Percentiles rank a stretch among this genome's conserved stretches.
Evolutionary conservation across 2,329 filamentous ascomycete genomes (phyloP).

Genomic region (Trichoderma cornu-damae): DNA sequence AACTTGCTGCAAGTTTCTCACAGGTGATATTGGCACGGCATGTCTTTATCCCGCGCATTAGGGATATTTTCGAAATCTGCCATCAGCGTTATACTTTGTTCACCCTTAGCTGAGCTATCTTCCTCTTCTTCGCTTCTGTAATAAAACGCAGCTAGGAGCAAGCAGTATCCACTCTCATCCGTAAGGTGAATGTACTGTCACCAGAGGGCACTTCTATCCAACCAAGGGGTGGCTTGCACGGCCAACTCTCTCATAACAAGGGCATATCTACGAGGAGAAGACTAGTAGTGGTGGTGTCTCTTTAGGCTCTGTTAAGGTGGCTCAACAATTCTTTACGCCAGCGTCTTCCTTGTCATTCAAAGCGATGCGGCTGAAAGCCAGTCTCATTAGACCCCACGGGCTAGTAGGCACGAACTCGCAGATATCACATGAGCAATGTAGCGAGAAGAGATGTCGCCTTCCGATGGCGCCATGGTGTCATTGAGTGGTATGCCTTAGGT

Average conservation of each 20-base stretch:
- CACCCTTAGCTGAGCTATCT: too few relatives aligned
- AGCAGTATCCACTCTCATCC: too few relatives aligned
- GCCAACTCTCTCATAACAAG: neutral
- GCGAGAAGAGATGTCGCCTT: constrained; percentile 8
- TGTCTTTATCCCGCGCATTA: too few relatives aligned
- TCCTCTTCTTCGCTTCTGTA: too few relatives aligned
- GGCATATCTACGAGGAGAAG: neutral
- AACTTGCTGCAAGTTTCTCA: too few relatives aligned
- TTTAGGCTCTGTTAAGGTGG: neutral
- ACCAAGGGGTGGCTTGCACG: neutral
- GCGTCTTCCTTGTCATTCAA: neutral
- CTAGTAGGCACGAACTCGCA: neutral
- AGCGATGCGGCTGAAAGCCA: neutral
- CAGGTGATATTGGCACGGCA: too few relatives aligned
- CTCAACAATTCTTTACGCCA: neutral
- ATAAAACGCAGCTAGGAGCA: too few relatives aligned
- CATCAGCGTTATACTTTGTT: too few relatives aligned
- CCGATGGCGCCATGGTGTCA: constrained; percentile 12
- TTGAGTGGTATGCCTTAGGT: neutral
- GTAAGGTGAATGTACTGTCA: neutral
- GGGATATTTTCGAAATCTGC: too few relatives aligned
- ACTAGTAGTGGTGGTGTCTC: neutral
- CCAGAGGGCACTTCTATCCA: too few relatives aligned
- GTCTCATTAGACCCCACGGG: neutral
- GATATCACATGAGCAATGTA: neutral